phyloP scores from a whole-genome alignment of 331 rosid species.

The Rosa hybrid region DNA sequence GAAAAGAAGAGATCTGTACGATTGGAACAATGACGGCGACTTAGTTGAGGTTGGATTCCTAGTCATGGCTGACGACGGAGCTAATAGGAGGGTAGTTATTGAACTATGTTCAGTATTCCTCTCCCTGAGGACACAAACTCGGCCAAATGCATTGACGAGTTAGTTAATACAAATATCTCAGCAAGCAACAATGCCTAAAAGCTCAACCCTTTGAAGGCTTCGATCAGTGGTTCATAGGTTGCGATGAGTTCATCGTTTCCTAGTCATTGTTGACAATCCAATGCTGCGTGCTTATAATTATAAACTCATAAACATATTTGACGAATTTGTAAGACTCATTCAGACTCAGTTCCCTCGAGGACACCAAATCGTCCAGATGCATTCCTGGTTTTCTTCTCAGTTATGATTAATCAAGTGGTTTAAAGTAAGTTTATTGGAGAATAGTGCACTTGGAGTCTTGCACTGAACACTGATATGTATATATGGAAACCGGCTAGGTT shows the following conservation, averaged over 20 bases:
- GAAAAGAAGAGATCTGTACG: not conserved
- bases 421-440: not conserved
- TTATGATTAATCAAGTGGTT: too few relatives aligned
- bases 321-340: not conserved
- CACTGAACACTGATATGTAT: not conserved
- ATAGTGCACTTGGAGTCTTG: not conserved
- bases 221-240: not conserved
- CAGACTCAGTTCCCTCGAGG: not conserved
- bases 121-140: conserved; percentile 12
- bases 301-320: not conserved
- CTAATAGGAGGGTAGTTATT: not conserved
- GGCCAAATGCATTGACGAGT: conserved; percentile 22
- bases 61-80: not conserved
- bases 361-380: not conserved
- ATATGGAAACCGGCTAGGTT: conserved; percentile 1
- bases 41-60: not conserved
- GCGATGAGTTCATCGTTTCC: not conserved
- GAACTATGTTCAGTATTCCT: not conserved
- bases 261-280: not conserved
- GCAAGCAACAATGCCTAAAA: not conserved
- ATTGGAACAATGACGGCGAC: not conserved
- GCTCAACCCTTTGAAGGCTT: not conserved
- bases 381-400: not conserved
- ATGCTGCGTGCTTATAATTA: not conserved
- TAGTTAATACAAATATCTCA: not conserved